Base-by-base conservation (phyloP, 768 basidiomycete species). In the Russula brevipes region DNA sequence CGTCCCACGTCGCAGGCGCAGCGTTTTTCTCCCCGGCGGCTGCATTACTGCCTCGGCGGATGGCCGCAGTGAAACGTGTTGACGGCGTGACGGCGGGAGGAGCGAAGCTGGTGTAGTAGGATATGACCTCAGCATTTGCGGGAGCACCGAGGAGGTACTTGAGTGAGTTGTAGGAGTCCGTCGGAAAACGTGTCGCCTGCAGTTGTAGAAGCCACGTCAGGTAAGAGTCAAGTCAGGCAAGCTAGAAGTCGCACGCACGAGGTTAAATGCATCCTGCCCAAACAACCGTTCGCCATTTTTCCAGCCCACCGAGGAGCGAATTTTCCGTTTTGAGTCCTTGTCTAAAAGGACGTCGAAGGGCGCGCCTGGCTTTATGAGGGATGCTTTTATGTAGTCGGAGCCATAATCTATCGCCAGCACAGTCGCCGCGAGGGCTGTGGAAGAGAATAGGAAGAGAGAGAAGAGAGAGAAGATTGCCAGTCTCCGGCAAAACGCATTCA, bases 391-490 rank as follows among this genome's bases (percentile, higher is more conserved):
- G 83, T 87, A 95, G 76, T 98, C 97, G 17, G 91, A 84, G 72
- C 97, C 97, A 83, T 97, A 98, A 85, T 99, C 97, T 71, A 99
- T 91, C 19, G 95, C 95, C 53, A 99, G 83, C 12, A 98, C 83
- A 3, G 94, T 85, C 24, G 87, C 89, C 59, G 66, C 71, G 53
- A 68, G 50, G 54, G 55, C 47, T 54, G 64, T 31, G 65, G 68
- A 68, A 63, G 71, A 52, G 65, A 68, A 65, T 59, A 72, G 24
- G 66, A 57, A 53, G 58, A 69, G n/a, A 65, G 59, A 54, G 65
- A 66, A 16, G 10, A 67, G 36, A 50, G 55, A 55, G 19, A 67
- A 59, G 36, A 68, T 31, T 30, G 42, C 52, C 33, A 64, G 31
- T 54, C 61, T 55, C 31, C 41, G 65, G 59, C 58, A 49, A 36